Base-by-base conservation (phyloP, 345 rosid genomes). In the Populus euphratica region DNA sequence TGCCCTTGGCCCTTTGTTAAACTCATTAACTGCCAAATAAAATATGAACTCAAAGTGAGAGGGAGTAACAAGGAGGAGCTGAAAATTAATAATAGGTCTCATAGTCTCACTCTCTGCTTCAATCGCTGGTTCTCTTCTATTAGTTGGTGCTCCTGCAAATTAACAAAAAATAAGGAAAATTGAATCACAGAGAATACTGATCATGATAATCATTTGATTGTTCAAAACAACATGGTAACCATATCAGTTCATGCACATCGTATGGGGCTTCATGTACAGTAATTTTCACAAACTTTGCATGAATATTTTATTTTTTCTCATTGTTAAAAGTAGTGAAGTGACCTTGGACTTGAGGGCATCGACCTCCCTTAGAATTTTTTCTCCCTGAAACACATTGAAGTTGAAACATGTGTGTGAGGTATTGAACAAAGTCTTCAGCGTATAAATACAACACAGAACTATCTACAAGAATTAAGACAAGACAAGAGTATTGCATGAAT, bases 41-140 rank as follows among this genome's bases (percentile, higher is more conserved):
- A 31, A 72, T 20, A 31, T 23, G 43, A 39, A 25, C 5, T 23
- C 23, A 66, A 6, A 9, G 38, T 2, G 16, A 33, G 23, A 68
- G 9, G 23, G 66, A 0, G 63, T 9, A 61, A 49, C 65, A 56
- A 52, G 2, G 17, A 62, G 27, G 69, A 71, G 47, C 36, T 23
- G n/a, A 31, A 27, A 62, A 74, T 52, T 20, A 8, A 6, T 23
- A 16, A 31, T 0, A 21, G 31, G n/a, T 11, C 23, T 41, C 64
- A 36, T n/a, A 38, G 21, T 20, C 61, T 54, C 61, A 82, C 87
- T 71, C 17, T 78, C 17, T 81, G 68, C 69, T 71, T 82, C 79
- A 86, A 75, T 31, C 50, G 59, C 80, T 73, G 65, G 72, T 84
- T 86, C 66, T 80, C 83, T 73, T 82, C 81, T 76, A 36, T 64